Percentiles rank a stretch among this genome's conserved stretches.
phyloP scores from a whole-genome alignment of 257 asterid genomes.

The Solanum gandarillasii region DNA sequence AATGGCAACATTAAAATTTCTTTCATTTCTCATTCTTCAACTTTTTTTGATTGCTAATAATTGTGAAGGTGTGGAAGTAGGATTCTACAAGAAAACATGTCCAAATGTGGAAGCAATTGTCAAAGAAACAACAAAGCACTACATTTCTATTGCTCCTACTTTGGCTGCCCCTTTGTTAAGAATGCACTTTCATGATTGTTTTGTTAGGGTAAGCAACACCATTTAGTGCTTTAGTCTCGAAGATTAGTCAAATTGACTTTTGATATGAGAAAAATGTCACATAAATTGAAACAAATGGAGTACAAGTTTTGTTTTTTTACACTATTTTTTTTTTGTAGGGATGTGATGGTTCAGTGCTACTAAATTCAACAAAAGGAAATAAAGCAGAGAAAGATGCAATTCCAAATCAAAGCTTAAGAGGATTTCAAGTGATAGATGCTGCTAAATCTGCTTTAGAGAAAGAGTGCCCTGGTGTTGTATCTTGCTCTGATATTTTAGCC shows the following conservation, averaged over 20 bases:
- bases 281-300: no score
- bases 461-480: slow-evolving; percentile 38
- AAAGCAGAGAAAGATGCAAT: slow-evolving; percentile 48
- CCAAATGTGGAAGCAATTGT: slow-evolving; percentile 19
- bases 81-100: slow-evolving; percentile 17
- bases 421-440: slow-evolving; percentile 55
- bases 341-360: slow-evolving; percentile 54
- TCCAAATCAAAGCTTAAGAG: slow-evolving; percentile 46
- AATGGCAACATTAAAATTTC: slow-evolving; percentile 20
- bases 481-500: slow-evolving; percentile 72
- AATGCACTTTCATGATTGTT: neutral
- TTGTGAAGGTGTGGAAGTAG: slow-evolving; percentile 19
- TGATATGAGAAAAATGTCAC: no score
- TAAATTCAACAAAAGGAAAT: slow-evolving; percentile 31
- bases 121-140: slow-evolving; percentile 3
- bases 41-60: neutral
- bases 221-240: no score
- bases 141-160: slow-evolving; percentile 10
- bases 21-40: slow-evolving; percentile 11
- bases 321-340: slow-evolving; percentile 20
- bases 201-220: neutral
- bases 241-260: no score
- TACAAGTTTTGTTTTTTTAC: no score
- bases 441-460: slow-evolving; percentile 46
- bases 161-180: neutral